Evolutionary conservation across 352 stramenopile species (phyloP), one percentile per base, ranked within the genome.

Genomic region (Phytophthora aleatoria): DNA sequence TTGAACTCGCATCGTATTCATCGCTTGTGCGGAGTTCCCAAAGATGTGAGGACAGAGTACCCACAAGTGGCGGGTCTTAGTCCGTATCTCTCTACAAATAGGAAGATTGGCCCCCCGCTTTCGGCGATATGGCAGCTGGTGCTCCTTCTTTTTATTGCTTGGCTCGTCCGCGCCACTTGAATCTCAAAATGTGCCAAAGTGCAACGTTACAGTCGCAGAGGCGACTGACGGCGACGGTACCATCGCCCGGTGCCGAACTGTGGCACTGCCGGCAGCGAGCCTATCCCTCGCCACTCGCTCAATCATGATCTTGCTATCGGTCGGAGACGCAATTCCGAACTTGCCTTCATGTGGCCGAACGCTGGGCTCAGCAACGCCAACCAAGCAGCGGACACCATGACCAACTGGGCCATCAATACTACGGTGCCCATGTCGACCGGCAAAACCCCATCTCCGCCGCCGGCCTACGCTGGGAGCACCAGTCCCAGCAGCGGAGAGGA

Each of bases 401-500:
- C 33, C 13, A 51, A 51, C 39, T 58, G 27, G 48, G 11, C 39
- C 20, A 62, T 35, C 28, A 43, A 41, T 41, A n/a, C 35, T n/a
- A 41, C 35, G n/a, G 12, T 41, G 35, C 35, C 26, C 12, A 36
- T 30, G 31, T 31, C 54, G 3, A 35, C 39, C 20, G 24, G 33
- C 52, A 58, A 61, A 53, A 48, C 20, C 1, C 28, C 39, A 15
- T 51, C 15, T 48, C 16, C 42, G 7, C 50, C 44, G n/a, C 50
- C 62, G 6, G 15, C 16, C 28, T 38, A 64, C 26, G 55, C 28
- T 13, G 49, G 57, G 31, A 71, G 55, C 28, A 71, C 65, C 12
- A 71, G 69, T 35, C 55, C 60, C 7, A 77, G 65, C 43, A 77
- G 69, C 39, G 60, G 66, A 30, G 69, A 71, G 15, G 69, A 74